Percentiles rank a stretch among this genome's conserved stretches.
These are phyloP conservation scores for Dalbergia cochinchinensis DNA, from an alignment of 306 rosid species.

Conservation along the genomic window DNA sequence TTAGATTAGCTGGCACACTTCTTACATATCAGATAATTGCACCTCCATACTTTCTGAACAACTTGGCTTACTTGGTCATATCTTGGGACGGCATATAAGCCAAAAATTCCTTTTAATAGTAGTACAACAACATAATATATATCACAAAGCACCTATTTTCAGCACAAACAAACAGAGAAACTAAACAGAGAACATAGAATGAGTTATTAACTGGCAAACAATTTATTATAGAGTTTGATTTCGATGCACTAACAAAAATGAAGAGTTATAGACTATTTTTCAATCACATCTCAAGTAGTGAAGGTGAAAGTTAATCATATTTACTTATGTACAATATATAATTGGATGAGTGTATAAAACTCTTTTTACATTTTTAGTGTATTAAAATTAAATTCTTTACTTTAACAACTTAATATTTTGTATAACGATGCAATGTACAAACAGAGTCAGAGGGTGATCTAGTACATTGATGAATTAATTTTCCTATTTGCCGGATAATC, in stretches of 20 bases:
- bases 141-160: slow-evolving; percentile 23
- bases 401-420: background rate
- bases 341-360: too few species aligned
- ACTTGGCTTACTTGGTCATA: slow-evolving; percentile 50
- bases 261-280: too few species aligned
- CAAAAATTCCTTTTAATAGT: slow-evolving; percentile 36
- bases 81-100: slow-evolving; percentile 60
- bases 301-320: too few species aligned
- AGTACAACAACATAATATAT: background rate
- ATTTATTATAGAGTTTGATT: background rate
- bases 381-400: background rate
- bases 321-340: too few species aligned
- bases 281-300: too few species aligned
- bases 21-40: slow-evolving; percentile 37
- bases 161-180: background rate
- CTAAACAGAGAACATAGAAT: slow-evolving; percentile 7
- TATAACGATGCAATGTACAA: slow-evolving; percentile 22
- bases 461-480: slow-evolving; percentile 1
- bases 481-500: slow-evolving; percentile 37
- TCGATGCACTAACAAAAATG: too few species aligned
- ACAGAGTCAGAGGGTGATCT: background rate
- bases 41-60: slow-evolving; percentile 14
- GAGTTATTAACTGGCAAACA: slow-evolving; percentile 1
- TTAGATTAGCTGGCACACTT: background rate
- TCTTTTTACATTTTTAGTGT: too few species aligned